phyloP scores from a whole-genome alignment of 176 grass and related monocot genomes.

The Lolium rigidum region DNA sequence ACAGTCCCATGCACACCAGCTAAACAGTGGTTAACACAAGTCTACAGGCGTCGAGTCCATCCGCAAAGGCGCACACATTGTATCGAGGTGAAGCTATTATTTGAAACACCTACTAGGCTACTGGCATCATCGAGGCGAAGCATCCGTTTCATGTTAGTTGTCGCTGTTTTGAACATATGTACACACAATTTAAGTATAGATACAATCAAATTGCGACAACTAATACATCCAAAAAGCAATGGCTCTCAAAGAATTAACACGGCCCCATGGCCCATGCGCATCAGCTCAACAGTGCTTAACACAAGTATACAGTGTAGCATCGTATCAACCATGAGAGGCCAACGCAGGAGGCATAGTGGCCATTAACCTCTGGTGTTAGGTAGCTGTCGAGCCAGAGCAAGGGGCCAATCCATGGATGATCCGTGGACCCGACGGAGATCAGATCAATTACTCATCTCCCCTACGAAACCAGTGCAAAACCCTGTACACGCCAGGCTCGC shows the following conservation, averaged over 20 bases:
- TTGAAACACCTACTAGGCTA: no score
- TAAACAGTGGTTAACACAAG: no score
- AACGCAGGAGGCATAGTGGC: no score
- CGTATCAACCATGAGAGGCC: no score
- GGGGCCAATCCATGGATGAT: conserved; percentile 37
- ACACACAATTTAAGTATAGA: no score
- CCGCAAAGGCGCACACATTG: background rate
- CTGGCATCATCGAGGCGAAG: no score
- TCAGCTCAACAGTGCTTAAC: conserved; percentile 37
- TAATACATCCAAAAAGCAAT: no score
- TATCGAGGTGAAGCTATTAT: no score
- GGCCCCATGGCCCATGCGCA: background rate
- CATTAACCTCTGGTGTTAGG: background rate
- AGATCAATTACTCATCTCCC: conserved; percentile 51
- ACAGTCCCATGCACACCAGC: conserved; percentile 29
- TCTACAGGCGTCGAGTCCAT: background rate
- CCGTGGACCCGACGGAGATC: conserved; percentile 43
- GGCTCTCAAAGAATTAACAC: no score
- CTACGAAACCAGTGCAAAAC: conserved; percentile 35
- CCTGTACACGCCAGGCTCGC: conserved; percentile 46
- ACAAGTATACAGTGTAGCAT: background rate
- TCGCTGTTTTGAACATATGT: no score
- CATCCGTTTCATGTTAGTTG: no score
- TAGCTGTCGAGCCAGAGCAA: background rate
- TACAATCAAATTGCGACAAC: no score